These are phyloP conservation scores for Podosphaera aphanis DNA, from an alignment of 2,329 filamentous ascomycete species.

Conservation along the genomic window DNA sequence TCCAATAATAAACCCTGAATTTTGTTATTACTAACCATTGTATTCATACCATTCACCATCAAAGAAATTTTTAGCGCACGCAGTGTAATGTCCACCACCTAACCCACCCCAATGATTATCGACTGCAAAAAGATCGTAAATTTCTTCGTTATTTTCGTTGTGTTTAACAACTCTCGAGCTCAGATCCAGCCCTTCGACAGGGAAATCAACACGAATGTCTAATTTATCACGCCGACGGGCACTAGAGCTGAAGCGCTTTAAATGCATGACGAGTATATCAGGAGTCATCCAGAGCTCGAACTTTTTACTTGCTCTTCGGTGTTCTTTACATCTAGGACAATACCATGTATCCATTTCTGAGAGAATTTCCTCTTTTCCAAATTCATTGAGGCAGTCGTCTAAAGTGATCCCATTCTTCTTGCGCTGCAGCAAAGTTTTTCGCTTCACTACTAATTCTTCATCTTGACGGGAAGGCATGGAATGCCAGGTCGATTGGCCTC, in stretches of 20 bases:
- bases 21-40: constrained; percentile 43
- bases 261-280: constrained; percentile 80
- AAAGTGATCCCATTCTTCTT: constrained; percentile 57
- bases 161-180: constrained; percentile 55
- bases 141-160: constrained; percentile 56
- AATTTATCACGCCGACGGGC: constrained; percentile 72
- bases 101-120: constrained; percentile 90
- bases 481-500: constrained; percentile 35
- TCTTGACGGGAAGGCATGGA: constrained; percentile 27
- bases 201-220: constrained; percentile 77
- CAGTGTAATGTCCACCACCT: constrained; percentile 89
- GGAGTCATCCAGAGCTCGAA: constrained; percentile 94
- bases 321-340: constrained; percentile 85
- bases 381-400: constrained; percentile 82
- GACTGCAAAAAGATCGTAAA: constrained; percentile 86
- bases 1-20: neutral
- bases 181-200: constrained; percentile 67
- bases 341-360: constrained; percentile 97
- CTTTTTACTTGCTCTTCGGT: constrained; percentile 80
- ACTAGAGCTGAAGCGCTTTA: constrained; percentile 83
- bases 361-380: constrained; percentile 77
- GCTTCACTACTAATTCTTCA: constrained; percentile 38
- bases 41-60: constrained; percentile 87
- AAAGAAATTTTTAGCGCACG: constrained; percentile 77
- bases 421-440: constrained; percentile 37